Evolutionary conservation across 495 filamentous ascomycete genomes (phyloP), one percentile per base, ranked within the genome.

Genomic region (Emericellopsis terricola): DNA sequence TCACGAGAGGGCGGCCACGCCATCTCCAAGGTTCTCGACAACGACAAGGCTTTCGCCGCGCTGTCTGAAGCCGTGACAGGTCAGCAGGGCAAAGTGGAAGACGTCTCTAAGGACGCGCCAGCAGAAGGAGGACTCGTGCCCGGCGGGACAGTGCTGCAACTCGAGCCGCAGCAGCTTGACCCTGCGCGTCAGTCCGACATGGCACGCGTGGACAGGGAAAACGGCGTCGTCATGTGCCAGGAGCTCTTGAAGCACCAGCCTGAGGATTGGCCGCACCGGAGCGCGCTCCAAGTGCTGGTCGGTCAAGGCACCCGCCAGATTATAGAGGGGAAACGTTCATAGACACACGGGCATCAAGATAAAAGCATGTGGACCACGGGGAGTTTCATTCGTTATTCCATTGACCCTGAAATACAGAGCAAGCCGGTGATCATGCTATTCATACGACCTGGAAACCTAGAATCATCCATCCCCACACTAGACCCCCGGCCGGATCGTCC

Each of bases 221-320:
- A 84, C 44, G 69, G 57, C 0, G 48, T 77, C 32, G 62, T 83
- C 15, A 55, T 83, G 24, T 45, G 73, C 2, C 64, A 68, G 26
- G 68, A 73, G 41, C 39, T 82, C 19, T 38, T 78, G 38, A 60
- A 58, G 42, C 57, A 59, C 39, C 57, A 63, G 43, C 43, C 57
- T 0, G 48, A 51, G 3, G 41, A 57, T 8, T 41, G 69, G 44
- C 41, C 55, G 14, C 27, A 46, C 5, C 34, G 50, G 31, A 47
- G 48, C 20, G 42, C 43, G 34, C 51, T 62, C 27, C 45, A 53
- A 30, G 50, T 49, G 21, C 20, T 63, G 33, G 34, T 67, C 28
- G 41, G 34, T 38, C 40, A 42, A 31, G 59, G 57, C 1, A 46
- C 46, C 1, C n/a, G n/a, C n/a, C n/a, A n/a, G n/a, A n/a, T n/a